phyloP scores from a whole-genome alignment of 192 early-diverging fungal species.

The Radiomyces spectabilis region DNA sequence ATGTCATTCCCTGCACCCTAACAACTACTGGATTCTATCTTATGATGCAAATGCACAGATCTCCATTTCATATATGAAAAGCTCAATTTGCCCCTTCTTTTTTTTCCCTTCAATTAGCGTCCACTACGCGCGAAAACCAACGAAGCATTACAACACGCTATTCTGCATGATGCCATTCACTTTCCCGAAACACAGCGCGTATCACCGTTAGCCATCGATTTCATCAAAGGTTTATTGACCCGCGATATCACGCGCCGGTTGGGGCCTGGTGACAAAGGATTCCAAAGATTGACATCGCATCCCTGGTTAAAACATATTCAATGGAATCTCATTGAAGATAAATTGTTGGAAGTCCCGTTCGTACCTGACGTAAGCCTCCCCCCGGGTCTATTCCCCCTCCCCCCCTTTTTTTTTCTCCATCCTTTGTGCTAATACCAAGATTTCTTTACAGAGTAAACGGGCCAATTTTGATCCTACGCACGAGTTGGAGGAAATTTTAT shows the following conservation, averaged over 20 bases:
- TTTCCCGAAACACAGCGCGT: conserved; percentile 52
- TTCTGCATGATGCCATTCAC: conserved; percentile 56
- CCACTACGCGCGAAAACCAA: conserved; percentile 83
- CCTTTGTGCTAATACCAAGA: not conserved
- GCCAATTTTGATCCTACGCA: conserved; percentile 96
- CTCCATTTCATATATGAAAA: too few species aligned
- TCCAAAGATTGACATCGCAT: conserved; percentile 5
- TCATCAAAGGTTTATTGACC: conserved; percentile 27
- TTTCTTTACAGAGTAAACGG: conserved; percentile 52
- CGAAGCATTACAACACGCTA: conserved; percentile 61
- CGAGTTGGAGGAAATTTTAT: conserved; percentile 90
- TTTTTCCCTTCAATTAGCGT: conserved; percentile 36
- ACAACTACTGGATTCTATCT: too few species aligned
- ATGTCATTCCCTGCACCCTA: too few species aligned
- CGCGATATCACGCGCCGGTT: conserved; percentile 10
- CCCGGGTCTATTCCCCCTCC: not conserved
- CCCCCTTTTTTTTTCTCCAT: not conserved
- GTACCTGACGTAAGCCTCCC: conserved; percentile 18
- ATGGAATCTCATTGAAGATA: conserved; percentile 69
- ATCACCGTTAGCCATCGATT: conserved; percentile 41
- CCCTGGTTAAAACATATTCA: conserved; percentile 47
- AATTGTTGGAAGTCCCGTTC: conserved; percentile 52
- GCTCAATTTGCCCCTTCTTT: not conserved
- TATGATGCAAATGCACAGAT: too few species aligned
- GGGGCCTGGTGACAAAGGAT: conserved; percentile 15